Percentiles rank a stretch among this genome's conserved stretches.
Conservation (phyloP, 495 filamentous ascomycete genomes). For the Aspergillus ostianus region DNA sequence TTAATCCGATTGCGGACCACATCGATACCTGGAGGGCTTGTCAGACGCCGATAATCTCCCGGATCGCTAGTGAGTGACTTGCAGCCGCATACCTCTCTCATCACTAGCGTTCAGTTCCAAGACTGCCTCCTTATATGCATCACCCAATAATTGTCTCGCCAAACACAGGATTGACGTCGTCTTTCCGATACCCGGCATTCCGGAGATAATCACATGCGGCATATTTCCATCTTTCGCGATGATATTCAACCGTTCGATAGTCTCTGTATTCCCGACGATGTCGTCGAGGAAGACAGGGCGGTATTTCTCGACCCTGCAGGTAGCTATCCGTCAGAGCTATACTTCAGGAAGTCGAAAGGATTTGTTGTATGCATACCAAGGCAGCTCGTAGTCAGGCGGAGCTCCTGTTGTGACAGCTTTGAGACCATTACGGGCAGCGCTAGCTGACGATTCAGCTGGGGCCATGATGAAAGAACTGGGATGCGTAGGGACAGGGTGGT, state of each 20-base stretch:
- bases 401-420: conserved; percentile 61
- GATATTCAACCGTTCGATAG: conserved; percentile 95
- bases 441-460: conserved; percentile 74
- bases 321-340: conserved; percentile 5
- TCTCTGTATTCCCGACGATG: conserved; percentile 96
- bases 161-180: conserved; percentile 95
- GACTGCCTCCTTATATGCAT: conserved; percentile 96
- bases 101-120: conserved; percentile 95
- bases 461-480: conserved; percentile 28
- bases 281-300: conserved; percentile 92
- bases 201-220: conserved; percentile 98
- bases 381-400: conserved; percentile 76
- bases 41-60: not conserved
- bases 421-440: conserved; percentile 64
- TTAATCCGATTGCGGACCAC: conserved; percentile 99
- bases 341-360: not conserved
- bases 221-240: conserved; percentile 99
- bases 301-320: conserved; percentile 94
- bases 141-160: conserved; percentile 85
- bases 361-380: conserved; percentile 61
- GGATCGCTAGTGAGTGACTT: too few relatives aligned
- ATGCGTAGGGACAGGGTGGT: conserved; percentile 2
- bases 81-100: conserved; percentile 66
- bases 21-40: conserved; percentile 69
- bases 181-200: conserved; percentile 99